These are phyloP conservation scores for Aspergillus persii DNA, from an alignment of 2,329 filamentous ascomycete genomes.

Conservation along the genomic window DNA sequence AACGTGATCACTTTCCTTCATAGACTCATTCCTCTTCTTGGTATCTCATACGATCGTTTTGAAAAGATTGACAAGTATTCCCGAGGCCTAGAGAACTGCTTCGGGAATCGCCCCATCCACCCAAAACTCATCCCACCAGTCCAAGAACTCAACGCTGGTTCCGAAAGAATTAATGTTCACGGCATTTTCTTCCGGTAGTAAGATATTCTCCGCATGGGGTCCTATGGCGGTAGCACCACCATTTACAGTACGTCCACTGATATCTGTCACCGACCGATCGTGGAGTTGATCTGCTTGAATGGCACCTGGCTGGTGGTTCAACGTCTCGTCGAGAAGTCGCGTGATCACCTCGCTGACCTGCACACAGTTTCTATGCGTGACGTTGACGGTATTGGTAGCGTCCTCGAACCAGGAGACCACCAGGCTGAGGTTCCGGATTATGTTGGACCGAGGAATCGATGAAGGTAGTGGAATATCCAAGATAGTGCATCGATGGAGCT, in stretches of 20 bases:
- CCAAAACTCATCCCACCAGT: conserved; percentile 9
- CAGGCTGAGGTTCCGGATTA: conserved; percentile 23
- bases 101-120: background rate
- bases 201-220: background rate
- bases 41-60: too few species aligned
- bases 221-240: background rate
- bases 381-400: conserved; percentile 1
- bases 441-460: conserved; percentile 19
- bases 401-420: conserved; percentile 22
- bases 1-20: background rate
- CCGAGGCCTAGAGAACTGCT: background rate
- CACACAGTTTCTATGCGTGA: conserved; percentile 11
- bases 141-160: conserved; percentile 2
- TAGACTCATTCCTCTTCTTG: background rate
- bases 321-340: conserved; percentile 19
- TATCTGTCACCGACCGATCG: background rate
- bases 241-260: too few species aligned
- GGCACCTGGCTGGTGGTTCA: conserved; percentile 16
- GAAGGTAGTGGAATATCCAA: conserved; percentile 15
- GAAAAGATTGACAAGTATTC: too few species aligned
- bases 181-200: background rate
- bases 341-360: conserved; percentile 21
- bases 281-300: background rate
- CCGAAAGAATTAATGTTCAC: background rate
- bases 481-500: conserved; percentile 21